Base-by-base conservation (phyloP, 768 basidiomycete genomes). In the Boletellus ananiceps region DNA sequence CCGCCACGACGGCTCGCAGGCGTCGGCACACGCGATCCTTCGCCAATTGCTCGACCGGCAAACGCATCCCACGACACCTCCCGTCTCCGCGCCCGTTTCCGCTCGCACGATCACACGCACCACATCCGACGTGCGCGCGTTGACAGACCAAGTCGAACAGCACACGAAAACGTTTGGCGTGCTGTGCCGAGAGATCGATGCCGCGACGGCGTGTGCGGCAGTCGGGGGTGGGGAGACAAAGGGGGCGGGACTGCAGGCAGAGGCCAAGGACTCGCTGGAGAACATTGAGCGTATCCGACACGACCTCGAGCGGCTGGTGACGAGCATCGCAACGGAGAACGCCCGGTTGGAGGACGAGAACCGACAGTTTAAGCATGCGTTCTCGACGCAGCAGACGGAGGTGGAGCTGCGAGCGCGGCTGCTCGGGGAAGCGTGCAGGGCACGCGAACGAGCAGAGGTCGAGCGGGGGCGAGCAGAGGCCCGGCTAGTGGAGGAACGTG, bases 1-100 rank as follows among this genome's bases (percentile, higher is more conserved):
- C 9, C 70, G 71, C 16, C 74, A 79, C 47, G 57, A 71, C 37
- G 69, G 71, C 35, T 72, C 70, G 8, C 44, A 66, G 3, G 63
- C 67, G 21, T 78, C 78, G 1, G 79, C 75, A 1, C 72, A 71
- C 3, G 57, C 54, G n/a, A 75, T 80, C 43, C 53, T 83, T 4
- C 69, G 70, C 2, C 62, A 65, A 15, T 60, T 83, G 41, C 49
- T 78, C 9, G 45, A 60, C 37, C 73, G 19, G 27, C 27, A 8
- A 27, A 5, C 8, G 27, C 6, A 27, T 27, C 27, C n/a, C n/a
- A n/a, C n/a, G n/a, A n/a, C n/a, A n/a, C n/a, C n/a, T n/a, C n/a
- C 29, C 29, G 29, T 11, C 11, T 1, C 29, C 29, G 29, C 11
- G 1, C 29, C 29, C 8, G 11, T 11, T 8, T 9, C 29, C 11